phyloP scores from a whole-genome alignment of 83 land plant genomes.

The Picea engelmannii region DNA sequence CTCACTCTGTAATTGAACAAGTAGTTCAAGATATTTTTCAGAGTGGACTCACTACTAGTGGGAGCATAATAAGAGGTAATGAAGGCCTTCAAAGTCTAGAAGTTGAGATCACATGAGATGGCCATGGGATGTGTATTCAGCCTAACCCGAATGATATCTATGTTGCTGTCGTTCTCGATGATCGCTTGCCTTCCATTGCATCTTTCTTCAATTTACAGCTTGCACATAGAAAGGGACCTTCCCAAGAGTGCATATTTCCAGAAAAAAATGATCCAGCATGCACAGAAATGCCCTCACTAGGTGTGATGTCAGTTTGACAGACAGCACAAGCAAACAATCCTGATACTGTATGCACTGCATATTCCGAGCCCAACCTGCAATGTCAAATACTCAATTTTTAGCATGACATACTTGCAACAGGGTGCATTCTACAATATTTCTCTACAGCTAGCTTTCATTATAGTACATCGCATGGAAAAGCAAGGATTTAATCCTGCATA shows the following conservation, averaged over 20 bases:
- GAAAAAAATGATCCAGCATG: conserved; percentile 78
- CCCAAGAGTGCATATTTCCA: conserved; percentile 58
- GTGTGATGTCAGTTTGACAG: conserved; percentile 77
- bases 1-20: neutral
- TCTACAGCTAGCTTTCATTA: no score
- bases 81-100: neutral
- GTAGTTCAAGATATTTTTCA: neutral
- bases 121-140: no score
- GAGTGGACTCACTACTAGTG: neutral
- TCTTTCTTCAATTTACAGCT: conserved; percentile 82
- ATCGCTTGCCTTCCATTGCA: conserved; percentile 74
- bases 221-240: conserved; percentile 87
- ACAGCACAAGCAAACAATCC: conserved; percentile 78
- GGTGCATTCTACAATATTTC: no score
- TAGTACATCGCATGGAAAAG: no score
- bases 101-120: no score
- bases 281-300: conserved; percentile 61
- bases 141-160: no score
- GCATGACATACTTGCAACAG: no score
- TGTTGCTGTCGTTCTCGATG: no score
- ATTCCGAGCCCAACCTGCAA: conserved; percentile 81
- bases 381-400: no score
- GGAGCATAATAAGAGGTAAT: neutral
- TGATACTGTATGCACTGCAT: conserved; percentile 35
- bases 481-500: no score